phyloP scores from a whole-genome alignment of 2,329 filamentous ascomycete genomes.

The Clonostachys rhizophaga region DNA sequence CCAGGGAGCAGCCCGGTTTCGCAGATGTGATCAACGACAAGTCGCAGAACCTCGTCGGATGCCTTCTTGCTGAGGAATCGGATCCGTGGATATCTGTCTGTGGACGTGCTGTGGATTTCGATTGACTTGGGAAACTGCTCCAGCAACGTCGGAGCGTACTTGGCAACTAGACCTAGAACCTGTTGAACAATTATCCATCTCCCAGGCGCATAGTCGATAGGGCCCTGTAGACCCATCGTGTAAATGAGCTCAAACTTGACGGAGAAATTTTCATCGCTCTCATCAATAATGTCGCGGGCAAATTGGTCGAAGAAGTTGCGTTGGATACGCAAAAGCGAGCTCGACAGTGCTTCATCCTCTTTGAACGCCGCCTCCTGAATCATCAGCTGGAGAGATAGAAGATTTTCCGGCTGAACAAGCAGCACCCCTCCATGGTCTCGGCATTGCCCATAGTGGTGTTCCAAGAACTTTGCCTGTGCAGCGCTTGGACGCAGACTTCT shows the following conservation, averaged over 20 bases:
- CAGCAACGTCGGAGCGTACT: conserved; percentile 19
- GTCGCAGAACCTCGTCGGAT: conserved; percentile 16
- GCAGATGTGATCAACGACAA: conserved; percentile 34
- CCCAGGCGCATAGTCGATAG: conserved; percentile 43
- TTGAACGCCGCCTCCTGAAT: conserved; percentile 33
- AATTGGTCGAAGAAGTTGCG: conserved; percentile 9
- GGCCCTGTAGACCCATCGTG: conserved; percentile 46
- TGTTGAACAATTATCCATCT: conserved; percentile 54
- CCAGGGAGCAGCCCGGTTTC: conserved; percentile 28
- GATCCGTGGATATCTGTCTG: conserved; percentile 38
- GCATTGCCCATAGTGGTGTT: conserved; percentile 21
- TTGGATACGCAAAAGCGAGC: background rate
- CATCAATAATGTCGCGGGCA: conserved; percentile 54
- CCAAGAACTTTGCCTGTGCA: conserved; percentile 11
- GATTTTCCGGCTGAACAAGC: conserved; percentile 55
- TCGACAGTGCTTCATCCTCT: background rate
- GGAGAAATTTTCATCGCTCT: conserved; percentile 57
- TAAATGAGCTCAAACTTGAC: conserved; percentile 57
- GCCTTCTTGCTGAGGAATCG: conserved; percentile 36
- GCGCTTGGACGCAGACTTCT: too few species aligned
- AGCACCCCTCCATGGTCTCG: conserved; percentile 42
- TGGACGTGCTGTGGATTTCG: conserved; percentile 25
- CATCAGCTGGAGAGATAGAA: conserved; percentile 58
- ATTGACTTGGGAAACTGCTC: conserved; percentile 26
- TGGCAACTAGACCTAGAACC: conserved; percentile 37